Evolutionary conservation across 805 yeast species (phyloP), one percentile per base, ranked within the genome.

Genomic region (Lipomyces chichibuensis): DNA sequence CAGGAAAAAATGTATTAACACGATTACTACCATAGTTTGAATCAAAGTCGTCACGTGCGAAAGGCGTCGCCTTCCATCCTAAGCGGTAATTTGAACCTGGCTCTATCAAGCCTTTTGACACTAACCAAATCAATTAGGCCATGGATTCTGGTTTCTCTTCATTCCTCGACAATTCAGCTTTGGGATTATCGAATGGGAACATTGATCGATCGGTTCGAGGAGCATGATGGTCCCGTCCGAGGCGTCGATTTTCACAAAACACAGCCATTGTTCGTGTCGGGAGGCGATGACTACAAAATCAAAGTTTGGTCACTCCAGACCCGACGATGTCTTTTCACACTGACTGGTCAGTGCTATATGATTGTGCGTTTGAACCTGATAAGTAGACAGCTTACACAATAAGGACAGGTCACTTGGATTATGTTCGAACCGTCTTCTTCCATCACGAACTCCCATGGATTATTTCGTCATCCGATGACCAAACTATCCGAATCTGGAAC

Each of bases 151-250:
- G 98, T 93, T 43, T 92, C 98, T 7, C 84, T 96, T 69, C 95
- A 94, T 79, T 91, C 97, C 33, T 92, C 97, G n/a, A 92, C 97
- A n/a, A 94, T 95, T 77, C 99, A 96, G 79, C 84, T 95, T 71
- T 95, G 99, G 99, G 99, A 95, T 80, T 95, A 96, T 80, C 88
- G 99, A 76, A 95, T 95, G 99, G 99, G 99, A 56, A 92, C 98
- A 2, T 81, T 95, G 77, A 88, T 95, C 77, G 98, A 93, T 79
- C 86, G 98, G 66, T 95, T 92, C 76, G 99, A 95, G 80, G 99
- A 94, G 75, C 99, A 95, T 78, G 97, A 91, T 75, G 99, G 99
- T 33, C 98, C 99, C 2, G 99, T 95, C 32, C 88, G 99, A 80
- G 88, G 93, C 67, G 91, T 95, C 54, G 94, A 88, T 77, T 94